Evolutionary conservation across 768 basidiomycete species (phyloP), one percentile per base, ranked within the genome.

Genomic region (Lentinula detonsa): DNA sequence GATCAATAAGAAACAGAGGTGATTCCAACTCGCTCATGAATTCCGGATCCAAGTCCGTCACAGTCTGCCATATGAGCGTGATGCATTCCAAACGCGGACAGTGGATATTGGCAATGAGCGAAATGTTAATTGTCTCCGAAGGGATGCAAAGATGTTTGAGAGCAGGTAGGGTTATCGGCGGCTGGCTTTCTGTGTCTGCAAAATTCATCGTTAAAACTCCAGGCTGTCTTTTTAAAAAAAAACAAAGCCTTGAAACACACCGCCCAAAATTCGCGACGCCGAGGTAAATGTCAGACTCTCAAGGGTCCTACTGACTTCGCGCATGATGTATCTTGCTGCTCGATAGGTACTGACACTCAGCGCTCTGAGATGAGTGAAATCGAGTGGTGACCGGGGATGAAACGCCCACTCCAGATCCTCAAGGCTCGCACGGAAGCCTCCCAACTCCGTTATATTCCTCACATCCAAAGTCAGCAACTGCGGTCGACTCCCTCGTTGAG

Each of bases 361-460:
- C 55, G 39, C 23, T 31, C 40, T 56, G 55, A 56, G 55, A 0
- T 40, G 55, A 10, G 55, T 56, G 21, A 56, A 37, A 23, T 56
- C 55, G 16, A 56, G 37, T 56, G 55, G 55, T 6, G 55, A 56
- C 10, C 55, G 55, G 11, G 55, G 55, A 43, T 56, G 55, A n/a
- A 56, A 56, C 40, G 55, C 23, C 55, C 55, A 56, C 10, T 56
- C 55, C 23, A 56, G 23, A 43, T 56, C 55, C 15, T 56, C 55
- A 3, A 56, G 40, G 39, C 55, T 56, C 6, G 55, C 39, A 43
- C 55, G 55, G 16, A 56, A 56, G 37, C 40, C 40, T 33, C 55
- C 55, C 11, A 56, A 23, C 40, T 56, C 55, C 40, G 55, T 42
- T 39, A 56, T 40, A 33, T 40, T 56, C 31, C 55, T 56, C 55